Evolutionary conservation across 1,284 basidiomycete genomes (phyloP).

Genomic region (Schizophyllum commune): DNA sequence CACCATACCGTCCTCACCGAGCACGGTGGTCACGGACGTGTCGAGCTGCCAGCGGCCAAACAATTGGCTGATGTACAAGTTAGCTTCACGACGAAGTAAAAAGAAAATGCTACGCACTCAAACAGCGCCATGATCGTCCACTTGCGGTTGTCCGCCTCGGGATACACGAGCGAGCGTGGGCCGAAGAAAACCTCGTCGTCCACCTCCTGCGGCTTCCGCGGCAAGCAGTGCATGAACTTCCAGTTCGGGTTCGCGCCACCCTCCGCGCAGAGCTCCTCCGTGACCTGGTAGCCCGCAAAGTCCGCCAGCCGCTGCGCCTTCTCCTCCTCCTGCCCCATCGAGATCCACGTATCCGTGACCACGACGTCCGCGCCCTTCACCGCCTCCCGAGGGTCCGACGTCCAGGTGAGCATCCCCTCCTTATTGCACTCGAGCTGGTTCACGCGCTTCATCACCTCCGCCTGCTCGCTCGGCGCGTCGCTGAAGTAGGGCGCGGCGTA

Average conservation of each 20-base stretch:
- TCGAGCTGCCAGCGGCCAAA: neutral
- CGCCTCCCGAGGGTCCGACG: constrained; percentile 76
- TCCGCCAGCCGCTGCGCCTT: constrained; percentile 84
- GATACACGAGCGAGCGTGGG: constrained; percentile 67
- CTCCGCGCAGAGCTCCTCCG: constrained; percentile 71
- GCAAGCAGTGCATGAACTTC: constrained; percentile 96
- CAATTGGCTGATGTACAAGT: neutral
- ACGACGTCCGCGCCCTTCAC: constrained; percentile 89
- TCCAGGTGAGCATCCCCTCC: constrained; percentile 54
- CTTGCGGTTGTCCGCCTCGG: constrained; percentile 80
- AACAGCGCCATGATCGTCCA: constrained; percentile 92
- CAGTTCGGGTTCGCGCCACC: constrained; percentile 84
- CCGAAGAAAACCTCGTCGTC: constrained; percentile 88
- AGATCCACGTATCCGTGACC: constrained; percentile 97
- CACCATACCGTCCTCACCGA: neutral
- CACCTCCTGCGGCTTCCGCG: constrained; percentile 89
- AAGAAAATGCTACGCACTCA: constrained; percentile 48
- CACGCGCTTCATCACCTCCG: constrained; percentile 75
- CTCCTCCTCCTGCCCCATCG: constrained; percentile 97
- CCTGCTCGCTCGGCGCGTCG: constrained; percentile 4
- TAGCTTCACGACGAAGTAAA: neutral
- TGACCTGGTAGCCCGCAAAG: constrained; percentile 93
- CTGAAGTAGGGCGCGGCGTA: constrained; percentile 61
- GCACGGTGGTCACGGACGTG: neutral
- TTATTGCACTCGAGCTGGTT: constrained; percentile 62